These are phyloP conservation scores for Sphaerulina populicola DNA, from an alignment of 2,329 filamentous ascomycete species.

Conservation along the genomic window DNA sequence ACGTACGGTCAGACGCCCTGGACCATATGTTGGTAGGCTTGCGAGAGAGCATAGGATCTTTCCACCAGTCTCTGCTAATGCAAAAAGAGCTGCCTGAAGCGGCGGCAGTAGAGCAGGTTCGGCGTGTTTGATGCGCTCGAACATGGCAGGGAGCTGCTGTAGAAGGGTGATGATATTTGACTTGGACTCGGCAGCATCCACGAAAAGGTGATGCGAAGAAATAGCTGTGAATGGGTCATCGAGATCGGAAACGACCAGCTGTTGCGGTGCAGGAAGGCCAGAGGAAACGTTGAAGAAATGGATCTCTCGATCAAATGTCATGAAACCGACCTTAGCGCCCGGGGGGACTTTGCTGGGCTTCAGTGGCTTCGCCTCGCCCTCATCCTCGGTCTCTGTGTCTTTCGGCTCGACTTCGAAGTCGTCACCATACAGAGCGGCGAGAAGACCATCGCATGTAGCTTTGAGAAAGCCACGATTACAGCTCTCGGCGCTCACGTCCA, in stretches of 20 bases:
- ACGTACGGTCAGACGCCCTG: conserved; percentile 72
- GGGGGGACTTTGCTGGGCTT: conserved; percentile 55
- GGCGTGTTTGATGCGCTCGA: conserved; percentile 78
- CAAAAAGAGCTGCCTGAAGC: conserved; percentile 73
- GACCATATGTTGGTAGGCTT: conserved; percentile 84
- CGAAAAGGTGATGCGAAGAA: conserved; percentile 74
- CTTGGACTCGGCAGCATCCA: conserved; percentile 86
- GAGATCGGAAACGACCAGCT: conserved; percentile 97
- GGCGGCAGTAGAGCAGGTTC: conserved; percentile 82
- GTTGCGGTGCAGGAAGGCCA: conserved; percentile 76
- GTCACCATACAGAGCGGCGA: conserved; percentile 71
- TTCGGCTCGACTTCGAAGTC: conserved; percentile 46
- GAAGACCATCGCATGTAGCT: conserved; percentile 81
- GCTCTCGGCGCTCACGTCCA: conserved; percentile 88
- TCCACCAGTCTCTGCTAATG: conserved; percentile 76
- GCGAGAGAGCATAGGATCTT: conserved; percentile 85
- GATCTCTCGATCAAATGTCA: conserved; percentile 92
- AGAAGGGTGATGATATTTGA: conserved; percentile 82
- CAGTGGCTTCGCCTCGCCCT: conserved; percentile 38
- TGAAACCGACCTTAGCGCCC: conserved; percentile 82
- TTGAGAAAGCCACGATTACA: conserved; percentile 85
- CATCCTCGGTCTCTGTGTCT: conserved; percentile 44
- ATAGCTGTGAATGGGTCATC: conserved; percentile 94
- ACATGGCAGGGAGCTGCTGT: conserved; percentile 72
- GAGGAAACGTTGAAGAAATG: conserved; percentile 94